Evolutionary conservation across 768 basidiomycete species (phyloP).

Genomic region (Kwoniella shandongensis): DNA sequence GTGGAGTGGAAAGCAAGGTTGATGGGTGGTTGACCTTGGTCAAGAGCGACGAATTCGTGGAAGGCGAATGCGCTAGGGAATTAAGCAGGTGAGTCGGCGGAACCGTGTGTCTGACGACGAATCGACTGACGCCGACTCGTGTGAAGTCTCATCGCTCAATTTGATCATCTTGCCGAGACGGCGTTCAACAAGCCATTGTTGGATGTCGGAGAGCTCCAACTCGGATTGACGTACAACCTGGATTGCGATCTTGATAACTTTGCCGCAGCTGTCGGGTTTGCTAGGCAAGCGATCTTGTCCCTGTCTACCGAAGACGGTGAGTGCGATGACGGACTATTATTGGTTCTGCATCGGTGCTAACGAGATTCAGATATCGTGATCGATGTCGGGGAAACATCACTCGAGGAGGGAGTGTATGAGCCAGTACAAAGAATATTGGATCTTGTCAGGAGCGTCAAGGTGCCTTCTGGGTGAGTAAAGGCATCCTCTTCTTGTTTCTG

Average conservation of each 20-base stretch:
- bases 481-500: background rate
- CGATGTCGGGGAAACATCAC: conserved; percentile 72
- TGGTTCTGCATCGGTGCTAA: background rate
- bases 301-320: conserved; percentile 75
- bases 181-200: conserved; percentile 80
- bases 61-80: conserved; percentile 89
- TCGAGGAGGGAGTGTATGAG: conserved; percentile 72
- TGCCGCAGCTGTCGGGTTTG: conserved; percentile 82
- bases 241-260: conserved; percentile 94
- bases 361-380: conserved; percentile 64
- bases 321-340: conserved; percentile 14
- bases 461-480: conserved; percentile 67
- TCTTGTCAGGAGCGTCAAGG: conserved; percentile 76
- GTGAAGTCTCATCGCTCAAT: conserved; percentile 81
- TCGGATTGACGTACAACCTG: conserved; percentile 75
- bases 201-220: conserved; percentile 85
- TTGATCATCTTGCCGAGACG: conserved; percentile 85
- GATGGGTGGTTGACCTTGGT: conserved; percentile 87
- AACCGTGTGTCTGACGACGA: background rate
- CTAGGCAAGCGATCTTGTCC: conserved; percentile 77
- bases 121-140: background rate
- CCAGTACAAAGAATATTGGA: conserved; percentile 81
- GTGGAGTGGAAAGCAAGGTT: conserved; percentile 83
- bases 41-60: conserved; percentile 83
- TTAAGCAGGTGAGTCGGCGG: conserved; percentile 72